Evolutionary conservation across 176 grass and related monocot genomes (phyloP).

Genomic region (Chrysopogon serrulatus): DNA sequence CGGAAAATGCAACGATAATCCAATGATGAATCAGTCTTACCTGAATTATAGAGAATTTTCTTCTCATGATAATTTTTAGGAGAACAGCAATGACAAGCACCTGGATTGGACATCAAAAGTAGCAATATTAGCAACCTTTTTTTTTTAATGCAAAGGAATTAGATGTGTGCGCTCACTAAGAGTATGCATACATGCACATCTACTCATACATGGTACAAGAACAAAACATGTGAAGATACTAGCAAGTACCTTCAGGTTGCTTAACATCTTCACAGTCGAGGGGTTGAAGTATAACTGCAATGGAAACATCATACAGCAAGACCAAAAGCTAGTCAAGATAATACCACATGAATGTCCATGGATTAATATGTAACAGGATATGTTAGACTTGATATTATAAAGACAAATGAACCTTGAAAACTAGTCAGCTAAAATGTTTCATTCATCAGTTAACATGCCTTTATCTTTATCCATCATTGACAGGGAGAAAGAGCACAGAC

Average conservation of each 20-base stretch:
- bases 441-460: neutral
- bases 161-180: neutral
- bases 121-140: conserved; percentile 14
- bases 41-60: conserved; percentile 94
- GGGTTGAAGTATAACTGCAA: conserved; percentile 98
- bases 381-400: neutral
- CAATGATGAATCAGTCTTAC: conserved; percentile 33
- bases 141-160: conserved; percentile 3
- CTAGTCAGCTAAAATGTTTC: neutral
- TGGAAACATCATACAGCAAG: neutral
- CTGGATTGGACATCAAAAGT: conserved; percentile 27
- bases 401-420: neutral
- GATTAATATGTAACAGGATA: neutral
- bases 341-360: neutral
- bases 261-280: conserved; percentile 97
- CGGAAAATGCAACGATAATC: neutral
- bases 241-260: conserved; percentile 89
- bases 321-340: conserved; percentile 1
- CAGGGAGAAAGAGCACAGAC: neutral
- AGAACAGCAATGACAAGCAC: conserved; percentile 92
- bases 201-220: neutral
- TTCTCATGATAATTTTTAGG: conserved; percentile 87
- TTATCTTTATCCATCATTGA: neutral
- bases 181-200: neutral
- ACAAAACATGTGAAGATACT: conserved; percentile 21